phyloP scores from a whole-genome alignment of 108 stramenopile species.

The Pelagomonas calceolata region DNA sequence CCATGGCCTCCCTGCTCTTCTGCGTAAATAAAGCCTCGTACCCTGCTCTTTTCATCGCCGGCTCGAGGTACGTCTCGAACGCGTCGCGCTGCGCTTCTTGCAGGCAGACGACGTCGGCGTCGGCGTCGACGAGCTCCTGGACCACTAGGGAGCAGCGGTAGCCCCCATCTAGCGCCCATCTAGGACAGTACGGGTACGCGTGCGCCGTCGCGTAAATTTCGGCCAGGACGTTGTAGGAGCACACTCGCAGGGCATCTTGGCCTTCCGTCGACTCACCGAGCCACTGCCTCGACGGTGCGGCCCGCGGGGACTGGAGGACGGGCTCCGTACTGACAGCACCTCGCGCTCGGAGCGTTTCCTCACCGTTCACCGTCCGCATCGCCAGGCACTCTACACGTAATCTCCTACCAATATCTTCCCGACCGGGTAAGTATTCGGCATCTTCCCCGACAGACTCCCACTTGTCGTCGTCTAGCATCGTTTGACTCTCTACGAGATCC shows the following conservation, averaged over 20 bases:
- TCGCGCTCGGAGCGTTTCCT: background rate
- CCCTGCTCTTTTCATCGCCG: conserved; percentile 71
- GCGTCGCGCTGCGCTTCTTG: conserved; percentile 98
- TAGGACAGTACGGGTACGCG: conserved; percentile 92
- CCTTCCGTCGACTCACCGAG: background rate
- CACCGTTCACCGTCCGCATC: background rate
- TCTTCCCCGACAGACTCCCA: background rate
- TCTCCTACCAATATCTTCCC: background rate
- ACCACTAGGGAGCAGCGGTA: conserved; percentile 85
- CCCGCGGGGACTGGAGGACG: background rate
- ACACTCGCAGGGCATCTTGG: conserved; percentile 48
- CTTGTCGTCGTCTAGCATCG: no score
- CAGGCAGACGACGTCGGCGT: conserved; percentile 92
- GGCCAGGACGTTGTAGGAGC: conserved; percentile 91
- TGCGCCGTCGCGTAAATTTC: conserved; percentile 96
- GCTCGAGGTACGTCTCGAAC: conserved; percentile 77
- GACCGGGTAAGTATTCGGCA: background rate
- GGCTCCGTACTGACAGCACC: background rate
- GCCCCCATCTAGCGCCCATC: conserved; percentile 89
- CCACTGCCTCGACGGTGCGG: background rate
- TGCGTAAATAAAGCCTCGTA: conserved; percentile 95
- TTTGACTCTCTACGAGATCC: no score
- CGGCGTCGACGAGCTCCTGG: conserved; percentile 70
- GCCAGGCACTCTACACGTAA: background rate
- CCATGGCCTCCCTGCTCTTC: conserved; percentile 90